A percentile compares a stretch with the other conserved stretches of the same genome.
phyloP scores from a whole-genome alignment of 768 basidiomycete species.

The Xanthoconium stramineum region DNA sequence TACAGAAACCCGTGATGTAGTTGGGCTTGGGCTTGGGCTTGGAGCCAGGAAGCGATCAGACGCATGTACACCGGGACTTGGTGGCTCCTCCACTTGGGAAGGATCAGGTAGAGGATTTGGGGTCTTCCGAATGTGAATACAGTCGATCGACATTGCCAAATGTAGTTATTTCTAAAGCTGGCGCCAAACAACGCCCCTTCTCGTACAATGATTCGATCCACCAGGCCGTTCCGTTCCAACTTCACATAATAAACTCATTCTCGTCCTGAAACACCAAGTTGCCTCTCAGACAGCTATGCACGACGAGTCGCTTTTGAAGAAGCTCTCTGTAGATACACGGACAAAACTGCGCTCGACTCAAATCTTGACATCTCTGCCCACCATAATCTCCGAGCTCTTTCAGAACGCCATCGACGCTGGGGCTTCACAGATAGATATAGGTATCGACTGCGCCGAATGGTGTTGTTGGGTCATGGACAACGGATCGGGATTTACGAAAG shows the following conservation, averaged over 20 bases:
- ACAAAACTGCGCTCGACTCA: constrained; percentile 77
- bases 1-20: constrained; percentile 80
- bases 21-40: constrained; percentile 87
- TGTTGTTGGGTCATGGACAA: constrained; percentile 84
- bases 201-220: too few relatives aligned
- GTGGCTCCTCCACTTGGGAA: constrained; percentile 53
- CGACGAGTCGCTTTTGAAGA: constrained; percentile 22
- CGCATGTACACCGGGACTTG: constrained; percentile 6
- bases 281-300: constrained; percentile 12
- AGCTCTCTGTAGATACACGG: constrained; percentile 61
- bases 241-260: neutral
- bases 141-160: constrained; percentile 24
- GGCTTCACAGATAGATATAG: constrained; percentile 64
- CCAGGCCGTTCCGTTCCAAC: neutral
- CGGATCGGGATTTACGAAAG: constrained; percentile 70
- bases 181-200: constrained; percentile 21
- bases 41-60: constrained; percentile 46
- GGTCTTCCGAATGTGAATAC: constrained; percentile 80
- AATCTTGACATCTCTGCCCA: constrained; percentile 77
- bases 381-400: constrained; percentile 79
- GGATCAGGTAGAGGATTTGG: constrained; percentile 74
- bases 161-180: constrained; percentile 18
- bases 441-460: constrained; percentile 76
- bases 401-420: constrained; percentile 89
- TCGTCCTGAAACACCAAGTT: neutral